Conservation (phyloP, 2,329 filamentous ascomycete species). For the Gnomoniopsis sp. region DNA sequence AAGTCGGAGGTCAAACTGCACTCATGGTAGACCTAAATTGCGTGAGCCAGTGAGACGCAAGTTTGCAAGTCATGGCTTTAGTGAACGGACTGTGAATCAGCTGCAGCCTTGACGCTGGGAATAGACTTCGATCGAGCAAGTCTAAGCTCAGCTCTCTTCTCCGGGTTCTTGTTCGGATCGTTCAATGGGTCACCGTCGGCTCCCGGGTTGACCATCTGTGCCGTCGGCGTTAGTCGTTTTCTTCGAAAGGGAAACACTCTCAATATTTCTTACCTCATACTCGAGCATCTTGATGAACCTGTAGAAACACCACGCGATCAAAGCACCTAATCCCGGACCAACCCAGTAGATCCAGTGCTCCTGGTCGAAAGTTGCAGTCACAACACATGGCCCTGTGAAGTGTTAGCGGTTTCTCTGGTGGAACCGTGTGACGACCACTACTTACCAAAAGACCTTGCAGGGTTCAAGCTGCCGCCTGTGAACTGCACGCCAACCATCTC, state of each 20-base stretch:
- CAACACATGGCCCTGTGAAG: constrained; percentile 36
- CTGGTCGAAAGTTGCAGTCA: constrained; percentile 33
- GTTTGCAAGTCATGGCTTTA: not conserved
- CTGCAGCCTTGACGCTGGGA: constrained; percentile 6
- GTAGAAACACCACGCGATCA: constrained; percentile 35
- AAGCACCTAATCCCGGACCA: constrained; percentile 30
- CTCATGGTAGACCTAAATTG: no score
- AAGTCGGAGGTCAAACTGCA: no score
- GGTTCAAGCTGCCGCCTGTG: constrained; percentile 34
- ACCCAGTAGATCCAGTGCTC: constrained; percentile 47
- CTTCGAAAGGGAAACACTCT: not conserved
- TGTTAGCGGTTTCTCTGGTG: not conserved
- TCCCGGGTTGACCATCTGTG: constrained; percentile 42
- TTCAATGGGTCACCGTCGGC: constrained; percentile 41
- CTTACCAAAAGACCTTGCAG: constrained; percentile 25
- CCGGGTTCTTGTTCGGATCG: constrained; percentile 41
- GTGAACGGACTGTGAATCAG: constrained; percentile 7
- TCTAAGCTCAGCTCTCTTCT: constrained; percentile 31
- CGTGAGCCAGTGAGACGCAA: no score
- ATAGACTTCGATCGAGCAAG: constrained; percentile 9
- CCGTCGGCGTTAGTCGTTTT: not conserved
- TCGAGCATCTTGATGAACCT: constrained; percentile 38
- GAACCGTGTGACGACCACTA: not conserved
- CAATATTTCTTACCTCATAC: constrained; percentile 28
- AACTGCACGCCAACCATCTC: constrained; percentile 45